Evolutionary conservation across 805 yeast species (phyloP).

Genomic region (Monosporozyma siamensis): DNA sequence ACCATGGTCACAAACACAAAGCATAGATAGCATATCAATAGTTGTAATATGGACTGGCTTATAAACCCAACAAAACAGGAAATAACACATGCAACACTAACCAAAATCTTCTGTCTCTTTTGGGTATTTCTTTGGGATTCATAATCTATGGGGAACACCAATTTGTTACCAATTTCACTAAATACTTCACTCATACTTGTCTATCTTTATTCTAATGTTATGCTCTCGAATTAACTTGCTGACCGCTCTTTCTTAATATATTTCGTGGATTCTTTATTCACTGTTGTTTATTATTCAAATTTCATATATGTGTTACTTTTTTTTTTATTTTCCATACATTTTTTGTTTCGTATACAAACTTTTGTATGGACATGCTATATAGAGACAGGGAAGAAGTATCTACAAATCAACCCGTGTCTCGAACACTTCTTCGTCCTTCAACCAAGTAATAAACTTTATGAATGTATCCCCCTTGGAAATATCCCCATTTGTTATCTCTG

Average conservation of each 20-base stretch:
- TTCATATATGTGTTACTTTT: too few species aligned
- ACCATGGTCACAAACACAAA: constrained; percentile 29
- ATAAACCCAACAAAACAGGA: constrained; percentile 42
- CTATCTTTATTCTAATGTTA: neutral
- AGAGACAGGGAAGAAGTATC: too few species aligned
- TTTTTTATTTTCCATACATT: too few species aligned
- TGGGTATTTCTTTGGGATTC: constrained; percentile 23
- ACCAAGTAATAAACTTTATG: constrained; percentile 13
- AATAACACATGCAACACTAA: constrained; percentile 23
- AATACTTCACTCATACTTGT: constrained; percentile 28
- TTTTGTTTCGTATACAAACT: too few species aligned
- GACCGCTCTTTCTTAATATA: too few species aligned
- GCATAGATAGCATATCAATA: constrained; percentile 34
- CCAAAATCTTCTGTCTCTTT: constrained; percentile 9
- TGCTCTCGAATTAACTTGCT: too few species aligned
- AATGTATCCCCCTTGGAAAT: constrained; percentile 13
- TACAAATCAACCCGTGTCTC: neutral
- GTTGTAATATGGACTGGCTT: constrained; percentile 35
- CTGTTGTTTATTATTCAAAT: too few species aligned
- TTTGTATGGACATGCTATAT: too few species aligned
- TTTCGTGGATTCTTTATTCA: too few species aligned
- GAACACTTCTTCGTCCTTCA: constrained; percentile 15
- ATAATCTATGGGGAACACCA: constrained; percentile 30
- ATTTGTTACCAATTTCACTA: constrained; percentile 19
- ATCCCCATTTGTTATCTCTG: constrained; percentile 4